Evolutionary conservation across 345 rosid species (phyloP).

Genomic region (Kernera saxatilis): DNA sequence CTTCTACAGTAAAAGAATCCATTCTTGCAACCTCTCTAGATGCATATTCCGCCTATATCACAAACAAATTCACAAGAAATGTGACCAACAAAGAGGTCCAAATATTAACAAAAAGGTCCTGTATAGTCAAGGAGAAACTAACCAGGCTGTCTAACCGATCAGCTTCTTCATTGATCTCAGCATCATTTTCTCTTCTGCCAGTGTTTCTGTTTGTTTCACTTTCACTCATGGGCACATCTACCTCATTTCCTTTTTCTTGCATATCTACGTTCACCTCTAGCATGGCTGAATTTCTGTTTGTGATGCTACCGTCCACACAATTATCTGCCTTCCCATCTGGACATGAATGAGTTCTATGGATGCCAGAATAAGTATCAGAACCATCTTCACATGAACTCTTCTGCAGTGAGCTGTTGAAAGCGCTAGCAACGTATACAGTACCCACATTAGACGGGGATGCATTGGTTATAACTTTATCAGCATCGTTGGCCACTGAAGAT

Average conservation of each 20-base stretch:
- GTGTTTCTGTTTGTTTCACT: slow-evolving; percentile 23
- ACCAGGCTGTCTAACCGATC: slow-evolving; percentile 34
- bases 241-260: slow-evolving; percentile 20
- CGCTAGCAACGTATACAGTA: slow-evolving; percentile 22
- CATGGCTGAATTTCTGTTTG: slow-evolving; percentile 17
- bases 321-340: slow-evolving; percentile 17
- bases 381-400: slow-evolving; percentile 21
- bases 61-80: slow-evolving; percentile 17
- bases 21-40: slow-evolving; percentile 28
- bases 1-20: slow-evolving; percentile 24
- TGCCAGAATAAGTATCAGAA: slow-evolving; percentile 24
- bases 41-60: slow-evolving; percentile 33
- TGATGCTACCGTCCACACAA: slow-evolving; percentile 6
- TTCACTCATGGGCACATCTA: slow-evolving; percentile 13
- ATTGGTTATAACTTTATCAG: slow-evolving; percentile 23
- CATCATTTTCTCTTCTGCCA: slow-evolving; percentile 24
- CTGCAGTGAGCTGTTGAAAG: slow-evolving; percentile 25
- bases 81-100: slow-evolving; percentile 8
- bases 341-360: slow-evolving; percentile 26
- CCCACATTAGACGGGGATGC: slow-evolving; percentile 24
- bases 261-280: background rate
- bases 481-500: slow-evolving; percentile 31
- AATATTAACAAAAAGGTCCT: background rate
- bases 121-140: slow-evolving; percentile 25
- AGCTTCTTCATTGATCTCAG: slow-evolving; percentile 27